These are phyloP conservation scores for Primulina tabacum DNA, from an alignment of 257 asterid species.

Conservation along the genomic window DNA sequence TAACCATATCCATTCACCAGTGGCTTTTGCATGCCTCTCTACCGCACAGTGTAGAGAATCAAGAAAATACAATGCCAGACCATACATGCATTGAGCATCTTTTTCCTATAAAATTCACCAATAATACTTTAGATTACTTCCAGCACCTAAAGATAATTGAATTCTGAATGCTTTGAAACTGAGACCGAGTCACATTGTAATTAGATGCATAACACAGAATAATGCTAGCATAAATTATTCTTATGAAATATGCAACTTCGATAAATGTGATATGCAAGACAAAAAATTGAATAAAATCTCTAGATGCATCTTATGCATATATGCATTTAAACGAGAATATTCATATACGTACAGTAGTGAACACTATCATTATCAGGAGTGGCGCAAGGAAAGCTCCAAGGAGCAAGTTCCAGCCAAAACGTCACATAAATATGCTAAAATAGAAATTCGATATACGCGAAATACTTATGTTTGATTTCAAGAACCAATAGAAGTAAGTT, in stretches of 20 bases:
- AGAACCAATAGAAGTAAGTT: neutral
- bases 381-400: no score
- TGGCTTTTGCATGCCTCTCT: conserved; percentile 79
- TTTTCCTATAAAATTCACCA: conserved; percentile 47
- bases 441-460: no score
- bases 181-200: neutral
- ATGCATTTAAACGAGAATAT: neutral
- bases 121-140: neutral
- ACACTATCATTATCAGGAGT: no score
- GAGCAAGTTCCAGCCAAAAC: no score
- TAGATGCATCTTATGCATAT: neutral
- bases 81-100: conserved; percentile 83
- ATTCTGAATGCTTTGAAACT: neutral
- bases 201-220: neutral
- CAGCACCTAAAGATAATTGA: neutral
- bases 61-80: conserved; percentile 69
- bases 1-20: conserved; percentile 94
- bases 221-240: neutral
- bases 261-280: neutral
- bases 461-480: neutral
- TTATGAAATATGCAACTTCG: neutral
- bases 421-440: no score
- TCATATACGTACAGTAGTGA: no score
- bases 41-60: conserved; percentile 74
- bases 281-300: no score